phyloP scores from a whole-genome alignment of 176 grass and related monocot species.

The Tuctoria greenei region DNA sequence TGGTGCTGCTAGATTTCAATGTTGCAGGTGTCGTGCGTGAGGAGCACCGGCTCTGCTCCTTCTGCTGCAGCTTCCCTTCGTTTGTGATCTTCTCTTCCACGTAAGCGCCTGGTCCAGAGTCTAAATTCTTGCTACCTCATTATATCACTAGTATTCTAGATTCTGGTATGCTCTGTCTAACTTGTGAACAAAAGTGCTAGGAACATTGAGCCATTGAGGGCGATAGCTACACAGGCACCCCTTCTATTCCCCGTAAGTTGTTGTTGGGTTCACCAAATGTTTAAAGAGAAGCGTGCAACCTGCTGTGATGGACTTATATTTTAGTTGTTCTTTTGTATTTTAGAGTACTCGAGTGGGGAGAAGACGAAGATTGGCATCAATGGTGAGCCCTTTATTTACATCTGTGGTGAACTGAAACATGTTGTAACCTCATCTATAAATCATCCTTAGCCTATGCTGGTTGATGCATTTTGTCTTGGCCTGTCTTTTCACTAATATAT shows the following conservation, averaged over 20 bases:
- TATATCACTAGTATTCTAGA: background rate
- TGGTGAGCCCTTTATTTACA: constrained; percentile 49
- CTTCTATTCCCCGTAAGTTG: constrained; percentile 63
- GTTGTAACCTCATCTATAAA: background rate
- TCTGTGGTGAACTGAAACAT: background rate
- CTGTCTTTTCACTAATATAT: background rate
- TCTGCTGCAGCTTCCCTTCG: constrained; percentile 37
- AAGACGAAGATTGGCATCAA: constrained; percentile 94
- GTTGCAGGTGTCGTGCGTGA: constrained; percentile 33
- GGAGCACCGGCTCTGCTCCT: constrained; percentile 20
- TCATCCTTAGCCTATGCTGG: background rate
- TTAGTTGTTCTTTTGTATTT: constrained; percentile 12
- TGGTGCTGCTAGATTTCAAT: constrained; percentile 4
- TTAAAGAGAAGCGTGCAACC: background rate
- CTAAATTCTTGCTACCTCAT: background rate
- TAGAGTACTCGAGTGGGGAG: constrained; percentile 74
- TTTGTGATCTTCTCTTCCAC: constrained; percentile 8
- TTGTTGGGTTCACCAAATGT: constrained; percentile 1
- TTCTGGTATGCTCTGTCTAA: background rate
- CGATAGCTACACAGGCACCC: constrained; percentile 71
- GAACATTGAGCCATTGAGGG: constrained; percentile 63
- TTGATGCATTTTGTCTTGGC: background rate
- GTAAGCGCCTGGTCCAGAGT: constrained; percentile 22
- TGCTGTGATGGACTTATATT: background rate
- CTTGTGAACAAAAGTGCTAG: constrained; percentile 44